Evolutionary conservation across 2,329 filamentous ascomycete species (phyloP).

Genomic region (Aureobasidium sp.): DNA sequence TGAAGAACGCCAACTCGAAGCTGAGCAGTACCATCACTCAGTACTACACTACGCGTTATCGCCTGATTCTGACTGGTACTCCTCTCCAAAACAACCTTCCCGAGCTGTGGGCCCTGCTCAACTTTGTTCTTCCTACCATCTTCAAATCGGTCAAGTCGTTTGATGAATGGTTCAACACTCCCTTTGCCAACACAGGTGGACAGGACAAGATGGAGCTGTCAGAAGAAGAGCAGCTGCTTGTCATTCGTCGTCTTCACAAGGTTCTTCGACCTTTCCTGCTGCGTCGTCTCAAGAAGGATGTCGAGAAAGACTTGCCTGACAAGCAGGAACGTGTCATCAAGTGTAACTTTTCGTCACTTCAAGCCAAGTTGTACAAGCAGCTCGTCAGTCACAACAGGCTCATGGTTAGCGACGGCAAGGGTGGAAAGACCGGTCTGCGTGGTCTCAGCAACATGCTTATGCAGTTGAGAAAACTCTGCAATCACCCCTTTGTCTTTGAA

Average conservation of each 20-base stretch:
- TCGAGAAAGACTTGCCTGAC: constrained; percentile 96
- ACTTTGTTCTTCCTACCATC: constrained; percentile 95
- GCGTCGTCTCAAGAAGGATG: constrained; percentile 97
- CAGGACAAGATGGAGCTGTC: constrained; percentile 98
- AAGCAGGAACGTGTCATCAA: constrained; percentile 99
- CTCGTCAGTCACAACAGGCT: constrained; percentile 94
- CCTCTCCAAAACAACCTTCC: constrained; percentile 94
- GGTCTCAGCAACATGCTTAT: constrained; percentile 99
- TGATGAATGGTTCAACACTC: constrained; percentile 99
- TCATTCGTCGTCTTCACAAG: constrained; percentile 97
- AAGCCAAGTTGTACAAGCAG: constrained; percentile 92
- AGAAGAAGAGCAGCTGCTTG: constrained; percentile 98
- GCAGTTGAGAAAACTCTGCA: constrained; percentile 97
- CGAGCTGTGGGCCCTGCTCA: constrained; percentile 95
- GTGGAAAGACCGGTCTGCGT: constrained; percentile 85
- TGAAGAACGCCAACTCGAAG: constrained; percentile 98
- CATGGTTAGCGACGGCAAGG: constrained; percentile 88
- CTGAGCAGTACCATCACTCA: constrained; percentile 88
- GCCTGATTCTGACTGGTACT: constrained; percentile 93
- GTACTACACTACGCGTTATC: constrained; percentile 91
- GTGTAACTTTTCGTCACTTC: constrained; percentile 92
- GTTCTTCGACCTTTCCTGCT: constrained; percentile 94
- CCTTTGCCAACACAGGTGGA: constrained; percentile 93
- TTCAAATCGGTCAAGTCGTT: constrained; percentile 99
- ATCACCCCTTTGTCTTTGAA: constrained; percentile 97